Percentiles rank a stretch among this genome's conserved stretches.
phyloP scores from a whole-genome alignment of 2,329 filamentous ascomycete species.

The Colletotrichum theobromicola region DNA sequence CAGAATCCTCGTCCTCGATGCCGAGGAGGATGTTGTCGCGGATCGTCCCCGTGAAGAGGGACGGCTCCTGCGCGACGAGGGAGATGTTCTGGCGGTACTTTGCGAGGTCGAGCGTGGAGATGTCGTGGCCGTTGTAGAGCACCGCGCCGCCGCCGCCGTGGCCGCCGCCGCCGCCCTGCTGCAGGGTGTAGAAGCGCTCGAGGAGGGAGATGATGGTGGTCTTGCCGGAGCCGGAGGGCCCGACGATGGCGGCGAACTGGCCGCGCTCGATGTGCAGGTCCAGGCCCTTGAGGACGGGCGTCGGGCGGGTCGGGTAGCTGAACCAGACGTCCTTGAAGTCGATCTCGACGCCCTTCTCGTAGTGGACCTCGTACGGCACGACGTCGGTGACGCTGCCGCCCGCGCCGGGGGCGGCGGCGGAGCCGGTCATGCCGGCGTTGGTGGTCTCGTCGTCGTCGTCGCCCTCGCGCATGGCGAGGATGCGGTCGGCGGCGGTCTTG shows the following conservation, averaged over 20 bases:
- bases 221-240: conserved; percentile 53
- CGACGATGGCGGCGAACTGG: conserved; percentile 74
- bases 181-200: conserved; percentile 29
- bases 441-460: conserved; percentile 47
- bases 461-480: conserved; percentile 16
- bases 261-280: conserved; percentile 49
- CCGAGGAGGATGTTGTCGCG: conserved; percentile 30
- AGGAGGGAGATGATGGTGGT: conserved; percentile 33
- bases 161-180: conserved; percentile 30
- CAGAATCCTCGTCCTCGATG: conserved; percentile 15
- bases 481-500: conserved; percentile 21
- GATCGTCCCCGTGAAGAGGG: conserved; percentile 46
- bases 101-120: conserved; percentile 28
- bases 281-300: conserved; percentile 17
- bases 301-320: conserved; percentile 13
- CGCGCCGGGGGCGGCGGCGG: no score
- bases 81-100: conserved; percentile 39
- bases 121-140: conserved; percentile 30
- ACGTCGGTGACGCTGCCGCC: background rate
- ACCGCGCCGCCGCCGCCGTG: background rate
- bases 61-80: conserved; percentile 46
- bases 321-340: conserved; percentile 25
- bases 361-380: conserved; percentile 20
- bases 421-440: no score
- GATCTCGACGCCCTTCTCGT: conserved; percentile 23